Evolutionary conservation across 805 yeast genomes (phyloP).

Genomic region (Teunomyces stri): DNA sequence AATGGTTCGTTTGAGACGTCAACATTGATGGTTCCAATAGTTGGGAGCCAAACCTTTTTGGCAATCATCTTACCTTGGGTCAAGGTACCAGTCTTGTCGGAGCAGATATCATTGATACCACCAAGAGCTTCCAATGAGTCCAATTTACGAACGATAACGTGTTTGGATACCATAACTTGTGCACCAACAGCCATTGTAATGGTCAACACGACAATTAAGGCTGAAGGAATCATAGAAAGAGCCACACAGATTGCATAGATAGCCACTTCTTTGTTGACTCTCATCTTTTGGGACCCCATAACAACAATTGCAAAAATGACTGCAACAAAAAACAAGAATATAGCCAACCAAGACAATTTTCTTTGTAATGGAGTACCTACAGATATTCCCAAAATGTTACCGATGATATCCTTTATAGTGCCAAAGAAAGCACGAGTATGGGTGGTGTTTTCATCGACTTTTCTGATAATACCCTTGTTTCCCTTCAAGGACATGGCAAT

Average conservation of each 20-base stretch:
- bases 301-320: conserved; percentile 84
- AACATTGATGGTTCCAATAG: conserved; percentile 55
- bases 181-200: conserved; percentile 86
- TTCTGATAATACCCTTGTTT: conserved; percentile 35
- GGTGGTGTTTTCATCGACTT: conserved; percentile 43
- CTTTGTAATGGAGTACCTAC: conserved; percentile 83
- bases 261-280: conserved; percentile 78
- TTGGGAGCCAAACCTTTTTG: conserved; percentile 67
- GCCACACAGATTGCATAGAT: conserved; percentile 87
- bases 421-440: conserved; percentile 46
- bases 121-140: conserved; percentile 80
- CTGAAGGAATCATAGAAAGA: conserved; percentile 78
- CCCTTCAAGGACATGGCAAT: conserved; percentile 61
- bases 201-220: conserved; percentile 76
- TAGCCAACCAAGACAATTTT: conserved; percentile 73
- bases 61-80: conserved; percentile 80
- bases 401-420: conserved; percentile 54
- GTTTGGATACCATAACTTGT: conserved; percentile 62
- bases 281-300: conserved; percentile 77
- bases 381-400: conserved; percentile 70
- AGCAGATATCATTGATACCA: conserved; percentile 74
- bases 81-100: conserved; percentile 80
- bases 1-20: conserved; percentile 57
- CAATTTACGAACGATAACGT: conserved; percentile 72
- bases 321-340: conserved; percentile 68